Evolutionary conservation across 768 basidiomycete genomes (phyloP).

Genomic region (Kwoniella sp.): DNA sequence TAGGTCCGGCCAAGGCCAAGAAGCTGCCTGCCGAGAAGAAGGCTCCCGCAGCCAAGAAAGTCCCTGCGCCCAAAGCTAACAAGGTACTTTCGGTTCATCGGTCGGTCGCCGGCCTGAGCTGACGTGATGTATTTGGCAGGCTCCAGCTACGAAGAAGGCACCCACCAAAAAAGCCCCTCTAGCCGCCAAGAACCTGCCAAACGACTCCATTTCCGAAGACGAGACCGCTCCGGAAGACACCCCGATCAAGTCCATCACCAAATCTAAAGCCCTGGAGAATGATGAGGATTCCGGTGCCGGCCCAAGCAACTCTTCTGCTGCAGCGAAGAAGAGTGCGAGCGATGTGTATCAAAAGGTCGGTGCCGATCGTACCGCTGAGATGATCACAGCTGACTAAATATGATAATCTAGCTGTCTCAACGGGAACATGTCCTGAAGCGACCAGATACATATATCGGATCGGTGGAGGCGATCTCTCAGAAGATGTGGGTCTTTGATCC

Average conservation of each 20-base stretch:
- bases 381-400: conserved; percentile 5
- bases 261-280: conserved; percentile 51
- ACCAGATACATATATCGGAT: conserved; percentile 74
- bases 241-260: conserved; percentile 60
- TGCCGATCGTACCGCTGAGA: neutral
- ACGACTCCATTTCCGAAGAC: conserved; percentile 41
- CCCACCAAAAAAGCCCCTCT: conserved; percentile 52
- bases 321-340: conserved; percentile 67
- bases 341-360: conserved; percentile 85
- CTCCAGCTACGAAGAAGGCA: conserved; percentile 33
- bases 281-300: conserved; percentile 28
- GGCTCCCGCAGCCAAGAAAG: conserved; percentile 22
- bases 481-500: conserved; percentile 91
- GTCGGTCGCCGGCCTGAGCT: neutral
- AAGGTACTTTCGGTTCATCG: conserved; percentile 11
- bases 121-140: conserved; percentile 9
- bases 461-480: conserved; percentile 80
- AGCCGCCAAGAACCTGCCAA: conserved; percentile 39
- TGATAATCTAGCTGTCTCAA: conserved; percentile 72
- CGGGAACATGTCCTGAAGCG: conserved; percentile 68
- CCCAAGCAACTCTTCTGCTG: conserved; percentile 19
- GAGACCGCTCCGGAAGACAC: conserved; percentile 27
- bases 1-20: conserved; percentile 16
- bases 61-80: conserved; percentile 20
- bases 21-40: conserved; percentile 26